A percentile compares a stretch with the other conserved stretches of the same genome.
Evolutionary conservation across 2,329 filamentous ascomycete species (phyloP).

Genomic region (Sclerotinia sclerotiorum): DNA sequence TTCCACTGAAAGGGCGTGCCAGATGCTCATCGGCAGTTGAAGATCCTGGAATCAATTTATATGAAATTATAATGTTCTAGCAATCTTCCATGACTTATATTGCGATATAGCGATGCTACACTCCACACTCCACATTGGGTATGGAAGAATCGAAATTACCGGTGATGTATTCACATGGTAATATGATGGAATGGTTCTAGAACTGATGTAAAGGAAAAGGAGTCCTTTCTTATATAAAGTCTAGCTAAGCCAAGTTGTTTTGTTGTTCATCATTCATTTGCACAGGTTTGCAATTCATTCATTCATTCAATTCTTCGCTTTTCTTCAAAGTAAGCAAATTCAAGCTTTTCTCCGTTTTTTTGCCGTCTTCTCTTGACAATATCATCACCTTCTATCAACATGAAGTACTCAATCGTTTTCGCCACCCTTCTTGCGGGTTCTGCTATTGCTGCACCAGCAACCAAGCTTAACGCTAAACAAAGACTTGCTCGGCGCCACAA

Average conservation of each 20-base stretch:
- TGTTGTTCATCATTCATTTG: not conserved
- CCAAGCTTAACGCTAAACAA: constrained; percentile 12
- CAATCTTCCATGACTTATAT: not conserved
- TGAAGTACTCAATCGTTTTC: constrained; percentile 9
- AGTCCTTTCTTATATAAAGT: not conserved
- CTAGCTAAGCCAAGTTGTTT: not conserved
- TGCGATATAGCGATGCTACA: not conserved
- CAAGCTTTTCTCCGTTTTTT: not conserved
- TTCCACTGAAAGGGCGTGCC: not conserved
- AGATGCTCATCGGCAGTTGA: not conserved
- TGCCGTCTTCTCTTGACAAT: not conserved
- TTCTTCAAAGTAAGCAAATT: not conserved
- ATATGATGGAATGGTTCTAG: not conserved
- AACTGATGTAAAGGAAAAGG: not conserved
- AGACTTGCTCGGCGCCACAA: constrained; percentile 8
- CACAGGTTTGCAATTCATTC: constrained; percentile 7
- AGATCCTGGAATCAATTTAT: not conserved
- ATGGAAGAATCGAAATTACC: not conserved
- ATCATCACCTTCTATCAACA: not conserved
- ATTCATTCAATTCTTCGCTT: not conserved
- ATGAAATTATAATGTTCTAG: not conserved
- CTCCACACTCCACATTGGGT: too few relatives aligned
- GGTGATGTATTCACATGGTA: not conserved
- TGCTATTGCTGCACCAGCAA: constrained; percentile 7
- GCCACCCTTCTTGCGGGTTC: not conserved